phyloP scores from a whole-genome alignment of 352 stramenopile genomes.

The Phytophthora pseudosyringae region DNA sequence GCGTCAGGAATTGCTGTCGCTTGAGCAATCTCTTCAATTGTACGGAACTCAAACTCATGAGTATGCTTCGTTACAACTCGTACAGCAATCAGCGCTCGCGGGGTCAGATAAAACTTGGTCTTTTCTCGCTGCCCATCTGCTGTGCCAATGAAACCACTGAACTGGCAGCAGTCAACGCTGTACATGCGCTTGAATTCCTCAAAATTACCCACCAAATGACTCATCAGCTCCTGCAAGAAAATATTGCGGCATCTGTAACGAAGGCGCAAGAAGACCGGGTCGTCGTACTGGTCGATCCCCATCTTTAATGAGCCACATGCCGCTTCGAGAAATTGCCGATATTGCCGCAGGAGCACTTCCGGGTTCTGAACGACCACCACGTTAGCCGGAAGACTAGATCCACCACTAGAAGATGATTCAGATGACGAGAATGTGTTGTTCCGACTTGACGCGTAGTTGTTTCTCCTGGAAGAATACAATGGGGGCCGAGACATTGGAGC shows the following conservation, averaged over 20 bases:
- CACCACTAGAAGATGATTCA: slow-evolving; percentile 48
- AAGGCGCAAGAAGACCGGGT: slow-evolving; percentile 71
- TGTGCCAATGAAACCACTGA: slow-evolving; percentile 77
- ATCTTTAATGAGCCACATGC: slow-evolving; percentile 64
- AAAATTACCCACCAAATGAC: slow-evolving; percentile 75
- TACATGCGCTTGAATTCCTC: slow-evolving; percentile 82
- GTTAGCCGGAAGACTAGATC: slow-evolving; percentile 23
- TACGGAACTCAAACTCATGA: slow-evolving; percentile 77
- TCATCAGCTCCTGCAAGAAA: slow-evolving; percentile 88
- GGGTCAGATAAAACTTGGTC: slow-evolving; percentile 73
- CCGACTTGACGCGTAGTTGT: slow-evolving; percentile 36
- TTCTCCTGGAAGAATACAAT: slow-evolving; percentile 41
- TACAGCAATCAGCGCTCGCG: slow-evolving; percentile 68
- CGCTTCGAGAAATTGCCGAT: slow-evolving; percentile 76
- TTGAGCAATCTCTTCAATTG: slow-evolving; percentile 59
- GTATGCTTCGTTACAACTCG: slow-evolving; percentile 72
- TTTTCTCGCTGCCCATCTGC: slow-evolving; percentile 77
- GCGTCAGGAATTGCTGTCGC: slow-evolving; percentile 56
- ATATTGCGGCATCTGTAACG: slow-evolving; percentile 78
- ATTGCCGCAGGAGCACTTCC: slow-evolving; percentile 74
- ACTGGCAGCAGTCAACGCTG: slow-evolving; percentile 72
- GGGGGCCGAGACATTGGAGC: slow-evolving; percentile 24
- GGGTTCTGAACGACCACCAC: slow-evolving; percentile 69
- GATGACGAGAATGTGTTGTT: slow-evolving; percentile 51
- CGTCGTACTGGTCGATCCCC: slow-evolving; percentile 62